Base-by-base conservation (phyloP, 2,329 filamentous ascomycete genomes). In the Stachybotrys chartarum region DNA sequence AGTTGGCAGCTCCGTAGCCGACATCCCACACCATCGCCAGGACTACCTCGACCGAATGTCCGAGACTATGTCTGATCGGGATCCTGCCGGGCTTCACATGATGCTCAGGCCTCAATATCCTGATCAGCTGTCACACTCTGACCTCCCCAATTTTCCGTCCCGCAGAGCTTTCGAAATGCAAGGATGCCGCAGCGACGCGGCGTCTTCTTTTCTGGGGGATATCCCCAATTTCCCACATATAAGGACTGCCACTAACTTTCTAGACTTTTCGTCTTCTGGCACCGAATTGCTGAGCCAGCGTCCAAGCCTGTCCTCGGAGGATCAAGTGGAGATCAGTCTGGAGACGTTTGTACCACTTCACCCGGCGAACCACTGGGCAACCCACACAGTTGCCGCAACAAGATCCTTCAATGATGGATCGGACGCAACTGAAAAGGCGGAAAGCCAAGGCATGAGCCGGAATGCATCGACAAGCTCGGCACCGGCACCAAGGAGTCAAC, bases 1-100 rank as follows among this genome's bases (percentile, higher is more conserved):
- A 8, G 56, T 52, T 5, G 50, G 50, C 24, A 63, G 60, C 49
- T 60, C 63, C 6, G 56, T 66, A 31, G 63, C 57, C 39, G 61
- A 63, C 42, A 17, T 64, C 45, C 57, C 61, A 18, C 48, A 59
- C 6, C 55, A 58, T 35, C 58, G 57, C n/a, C 32, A 30, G n/a
- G 14, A 44, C 31, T 30, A 54, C 16, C 6, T 51, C 5, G n/a
- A 32, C 14, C 10, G 14, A 42, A 5, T 10, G 10, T 10, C 8
- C 14, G 35, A 42, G 35, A 42, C 14, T 10, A 42, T 42, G 35
- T 42, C 35, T 42, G 35, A 42, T 14, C 14, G 14, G 10, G 14
- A 42, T 14, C 35, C 35, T 42, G 8, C 35, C 14, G 14, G 8
- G 14, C 8, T 42, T 42, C 35, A 42, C 10, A 42, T 42, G 35